These are phyloP conservation scores for Chrysoporthe puriensis DNA, from an alignment of 2,329 filamentous ascomycete genomes.

Conservation along the genomic window DNA sequence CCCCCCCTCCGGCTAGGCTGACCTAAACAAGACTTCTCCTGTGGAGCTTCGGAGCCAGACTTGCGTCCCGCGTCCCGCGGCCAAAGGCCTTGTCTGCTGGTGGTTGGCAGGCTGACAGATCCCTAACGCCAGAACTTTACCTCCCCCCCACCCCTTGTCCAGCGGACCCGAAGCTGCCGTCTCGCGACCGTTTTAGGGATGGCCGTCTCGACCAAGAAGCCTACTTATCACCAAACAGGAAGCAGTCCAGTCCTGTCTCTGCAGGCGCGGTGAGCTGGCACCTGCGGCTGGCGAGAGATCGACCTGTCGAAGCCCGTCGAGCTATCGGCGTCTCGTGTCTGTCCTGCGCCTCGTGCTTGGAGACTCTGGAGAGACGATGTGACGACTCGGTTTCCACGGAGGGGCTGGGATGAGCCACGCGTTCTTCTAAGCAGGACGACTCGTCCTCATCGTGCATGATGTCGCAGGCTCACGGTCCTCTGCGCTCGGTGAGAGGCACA, in stretches of 20 bases:
- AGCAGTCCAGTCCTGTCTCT: background rate
- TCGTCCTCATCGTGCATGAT: constrained; percentile 4
- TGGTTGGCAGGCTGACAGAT: constrained; percentile 7
- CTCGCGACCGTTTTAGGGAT: constrained; percentile 8
- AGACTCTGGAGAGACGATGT: background rate
- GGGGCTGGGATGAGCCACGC: constrained; percentile 6
- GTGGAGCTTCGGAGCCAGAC: constrained; percentile 9
- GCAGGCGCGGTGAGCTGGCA: constrained; percentile 16
- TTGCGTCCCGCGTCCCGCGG: constrained; percentile 5
- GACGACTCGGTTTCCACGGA: constrained; percentile 5
- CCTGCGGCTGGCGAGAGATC: constrained; percentile 7
- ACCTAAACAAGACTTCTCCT: background rate
- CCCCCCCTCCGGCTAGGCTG: background rate
- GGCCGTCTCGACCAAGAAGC: background rate
- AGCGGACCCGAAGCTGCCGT: constrained; percentile 9
- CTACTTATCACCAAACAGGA: constrained; percentile 10
- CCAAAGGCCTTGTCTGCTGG: background rate
- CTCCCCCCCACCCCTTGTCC: background rate
- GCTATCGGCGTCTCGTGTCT: background rate
- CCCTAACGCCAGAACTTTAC: background rate
- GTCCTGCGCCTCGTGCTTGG: background rate
- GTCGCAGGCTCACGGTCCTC: constrained; percentile 14
- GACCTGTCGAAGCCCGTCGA: background rate
- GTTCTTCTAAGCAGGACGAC: background rate
- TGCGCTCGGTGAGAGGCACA: background rate